Evolutionary conservation across 345 rosid genomes (phyloP), one percentile per base, ranked within the genome.

Genomic region (Erucastrum elatum): DNA sequence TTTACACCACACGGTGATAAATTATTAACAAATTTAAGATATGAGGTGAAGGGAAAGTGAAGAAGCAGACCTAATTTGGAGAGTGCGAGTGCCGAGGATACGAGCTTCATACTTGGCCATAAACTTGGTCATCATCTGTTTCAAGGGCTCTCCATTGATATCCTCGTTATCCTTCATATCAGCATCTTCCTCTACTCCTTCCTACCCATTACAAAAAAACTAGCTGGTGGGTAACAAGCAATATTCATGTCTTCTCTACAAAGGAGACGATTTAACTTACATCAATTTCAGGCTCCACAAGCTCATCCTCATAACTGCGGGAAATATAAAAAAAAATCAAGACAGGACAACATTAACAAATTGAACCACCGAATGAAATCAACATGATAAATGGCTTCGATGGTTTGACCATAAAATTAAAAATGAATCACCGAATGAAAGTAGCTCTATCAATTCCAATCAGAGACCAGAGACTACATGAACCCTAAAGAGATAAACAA

Each of bases 101-200:
- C 96, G 88, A 2, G 98, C 94, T 79, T 89, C 94, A 61, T 89
- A 93, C 76, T 89, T 95, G 0, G 92, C 91, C 99, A 90, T 93
- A 74, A 74, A 93, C 70, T 90, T 93, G 0, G 89, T 84, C 88
- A 0, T 89, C 94, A 8, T 83, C 97, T 0, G 87, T 62, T 58
- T 94, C 97, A 66, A 90, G 35, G 97, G 91, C 2, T 92, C 96
- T 2, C 78, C 91, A 0, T 72, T 35, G n/a, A 78, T n/a, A 66
- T 88, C 97, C 8, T 89, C 97, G 15, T 86, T 84, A 66, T 88
- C 84, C 35, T 81, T 81, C 46, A 87, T 75, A 2, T 92, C 94
- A 4, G 30, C 41, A 39, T 92, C 94, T 71, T 86, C 97, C 80
- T 92, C 90, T 0, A 81, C 89, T 30, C 92, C 97, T 84, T 92